Evolutionary conservation across 2,329 filamentous ascomycete species (phyloP).

Genomic region (Cadophora sp.): DNA sequence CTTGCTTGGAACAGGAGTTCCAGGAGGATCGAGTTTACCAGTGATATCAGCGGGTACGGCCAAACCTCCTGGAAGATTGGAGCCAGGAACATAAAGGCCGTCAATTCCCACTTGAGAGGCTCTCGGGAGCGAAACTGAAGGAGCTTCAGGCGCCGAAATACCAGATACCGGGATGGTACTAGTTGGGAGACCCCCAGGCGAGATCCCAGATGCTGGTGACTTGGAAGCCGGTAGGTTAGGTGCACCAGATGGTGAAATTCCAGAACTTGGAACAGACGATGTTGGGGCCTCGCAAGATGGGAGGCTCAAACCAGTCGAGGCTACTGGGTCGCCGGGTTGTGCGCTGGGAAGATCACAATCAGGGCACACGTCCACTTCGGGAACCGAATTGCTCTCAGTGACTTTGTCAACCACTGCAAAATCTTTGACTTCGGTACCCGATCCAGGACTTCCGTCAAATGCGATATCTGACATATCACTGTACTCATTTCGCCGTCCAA

Average conservation of each 20-base stretch:
- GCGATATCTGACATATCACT: slow-evolving; percentile 19
- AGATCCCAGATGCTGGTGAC: not conserved
- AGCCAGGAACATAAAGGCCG: not conserved
- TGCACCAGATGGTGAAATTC: not conserved
- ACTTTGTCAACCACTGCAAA: not conserved
- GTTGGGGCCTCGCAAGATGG: not conserved
- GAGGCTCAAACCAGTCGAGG: not conserved
- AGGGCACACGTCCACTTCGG: slow-evolving; percentile 11
- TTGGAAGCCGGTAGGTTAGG: not conserved
- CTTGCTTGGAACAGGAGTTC: slow-evolving; percentile 15
- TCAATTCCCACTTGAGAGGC: not conserved
- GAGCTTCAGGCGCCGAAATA: not conserved
- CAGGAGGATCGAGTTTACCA: slow-evolving; percentile 18
- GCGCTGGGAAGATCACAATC: slow-evolving; percentile 17
- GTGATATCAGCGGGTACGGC: slow-evolving; percentile 23
- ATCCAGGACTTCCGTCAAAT: slow-evolving; percentile 21
- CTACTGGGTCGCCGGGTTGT: no score
- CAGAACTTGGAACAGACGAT: not conserved
- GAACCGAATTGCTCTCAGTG: not conserved
- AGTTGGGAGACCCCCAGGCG: not conserved
- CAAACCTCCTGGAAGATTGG: slow-evolving; percentile 3
- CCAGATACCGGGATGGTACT: not conserved
- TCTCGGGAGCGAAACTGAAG: not conserved
- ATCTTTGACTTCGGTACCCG: not conserved
- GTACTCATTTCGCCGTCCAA: not conserved